Conservation (phyloP, 2,329 filamentous ascomycete species). For the Penicillium sp. region DNA sequence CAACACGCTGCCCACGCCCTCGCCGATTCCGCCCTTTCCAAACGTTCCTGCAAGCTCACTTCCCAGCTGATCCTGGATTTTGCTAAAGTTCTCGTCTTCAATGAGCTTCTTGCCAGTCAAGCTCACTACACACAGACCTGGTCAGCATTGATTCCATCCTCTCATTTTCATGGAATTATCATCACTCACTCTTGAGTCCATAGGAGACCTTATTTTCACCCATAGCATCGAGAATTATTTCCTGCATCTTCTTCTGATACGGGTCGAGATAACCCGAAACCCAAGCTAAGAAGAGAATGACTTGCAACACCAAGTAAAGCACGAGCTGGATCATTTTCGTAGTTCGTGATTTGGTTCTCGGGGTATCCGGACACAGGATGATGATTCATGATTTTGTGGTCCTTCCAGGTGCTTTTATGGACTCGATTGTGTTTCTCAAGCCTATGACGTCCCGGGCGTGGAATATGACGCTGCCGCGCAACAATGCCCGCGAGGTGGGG, state of each 20-base stretch:
- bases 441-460: conserved; percentile 21
- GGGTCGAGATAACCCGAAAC: conserved; percentile 29
- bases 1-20: conserved; percentile 20
- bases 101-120: conserved; percentile 24
- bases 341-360: neutral
- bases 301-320: conserved; percentile 15
- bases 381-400: neutral
- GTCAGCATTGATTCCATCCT: neutral
- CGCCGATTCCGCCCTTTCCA: conserved; percentile 22
- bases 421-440: neutral
- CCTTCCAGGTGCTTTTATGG: neutral
- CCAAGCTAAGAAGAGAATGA: conserved; percentile 24
- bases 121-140: conserved; percentile 12
- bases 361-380: neutral
- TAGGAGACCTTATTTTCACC: conserved; percentile 31
- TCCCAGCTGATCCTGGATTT: conserved; percentile 26
- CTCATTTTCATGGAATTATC: neutral
- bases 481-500: conserved; percentile 2
- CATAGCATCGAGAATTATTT: conserved; percentile 28
- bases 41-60: conserved; percentile 21
- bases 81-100: conserved; percentile 26
- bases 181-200: conserved; percentile 24
- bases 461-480: conserved; percentile 16
- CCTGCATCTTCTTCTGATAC: conserved; percentile 29
- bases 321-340: conserved; percentile 16